These are phyloP conservation scores for Piromyces sp. DNA, from an alignment of 192 early-diverging fungal genomes.

Conservation along the genomic window DNA sequence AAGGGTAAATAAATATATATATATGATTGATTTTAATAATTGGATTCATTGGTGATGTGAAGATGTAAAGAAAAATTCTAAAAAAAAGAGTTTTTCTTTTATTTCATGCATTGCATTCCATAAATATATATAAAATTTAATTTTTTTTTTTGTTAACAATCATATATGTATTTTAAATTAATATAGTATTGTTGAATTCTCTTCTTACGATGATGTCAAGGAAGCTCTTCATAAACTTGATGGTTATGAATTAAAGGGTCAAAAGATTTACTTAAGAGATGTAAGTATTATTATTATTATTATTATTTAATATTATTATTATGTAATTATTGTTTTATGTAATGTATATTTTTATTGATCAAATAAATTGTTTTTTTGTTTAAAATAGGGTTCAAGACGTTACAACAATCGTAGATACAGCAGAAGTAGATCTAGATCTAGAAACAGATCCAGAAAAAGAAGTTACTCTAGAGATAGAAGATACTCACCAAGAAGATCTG, in stretches of 20 bases:
- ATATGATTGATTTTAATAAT: too few species aligned
- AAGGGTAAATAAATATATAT: slow-evolving; percentile 33
- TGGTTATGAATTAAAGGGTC: slow-evolving; percentile 34
- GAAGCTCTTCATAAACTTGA: slow-evolving; percentile 72
- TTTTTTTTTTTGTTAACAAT: too few species aligned
- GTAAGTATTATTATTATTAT: neutral
- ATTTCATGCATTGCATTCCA: too few species aligned
- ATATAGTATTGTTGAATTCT: slow-evolving; percentile 76
- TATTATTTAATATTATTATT: too few species aligned
- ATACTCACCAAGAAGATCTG: neutral
- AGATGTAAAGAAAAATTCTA: too few species aligned
- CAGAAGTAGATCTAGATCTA: neutral
- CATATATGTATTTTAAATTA: too few species aligned
- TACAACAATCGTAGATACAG: neutral
- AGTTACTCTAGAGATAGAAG: neutral
- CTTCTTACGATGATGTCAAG: slow-evolving; percentile 56
- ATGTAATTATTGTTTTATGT: too few species aligned
- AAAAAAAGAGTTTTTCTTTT: too few species aligned
- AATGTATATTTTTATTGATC: too few species aligned
- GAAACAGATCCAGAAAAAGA: neutral
- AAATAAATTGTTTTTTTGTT: too few species aligned
- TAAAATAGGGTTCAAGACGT: neutral
- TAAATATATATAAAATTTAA: too few species aligned
- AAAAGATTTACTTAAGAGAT: slow-evolving; percentile 4
- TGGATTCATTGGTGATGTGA: too few species aligned